Conservation (phyloP, 2,329 filamentous ascomycete species). For the Cordyceps farinosa region DNA sequence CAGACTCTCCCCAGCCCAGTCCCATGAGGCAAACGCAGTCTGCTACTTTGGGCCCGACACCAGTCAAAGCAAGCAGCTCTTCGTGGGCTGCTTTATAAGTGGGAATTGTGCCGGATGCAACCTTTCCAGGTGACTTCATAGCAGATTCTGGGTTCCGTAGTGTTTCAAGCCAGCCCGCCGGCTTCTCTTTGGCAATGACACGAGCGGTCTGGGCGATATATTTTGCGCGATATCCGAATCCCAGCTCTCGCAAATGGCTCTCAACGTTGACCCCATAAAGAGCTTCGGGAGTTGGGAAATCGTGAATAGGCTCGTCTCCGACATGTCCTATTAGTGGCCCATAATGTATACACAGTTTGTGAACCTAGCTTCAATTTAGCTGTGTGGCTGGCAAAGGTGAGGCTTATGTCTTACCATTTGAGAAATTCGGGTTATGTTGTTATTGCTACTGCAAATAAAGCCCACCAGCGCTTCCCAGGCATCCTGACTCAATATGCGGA, state of each 20-base stretch:
- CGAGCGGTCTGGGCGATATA: slow-evolving; percentile 85
- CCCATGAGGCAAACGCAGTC: slow-evolving; percentile 98
- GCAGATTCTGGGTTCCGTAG: slow-evolving; percentile 72
- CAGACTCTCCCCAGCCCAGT: slow-evolving; percentile 89
- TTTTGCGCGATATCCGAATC: slow-evolving; percentile 91
- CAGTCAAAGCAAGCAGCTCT: slow-evolving; percentile 71
- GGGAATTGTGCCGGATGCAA: slow-evolving; percentile 45
- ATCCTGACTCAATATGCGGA: slow-evolving; percentile 90
- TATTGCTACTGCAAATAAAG: slow-evolving; percentile 99
- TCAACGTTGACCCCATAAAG: slow-evolving; percentile 77
- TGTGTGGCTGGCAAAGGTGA: not conserved
- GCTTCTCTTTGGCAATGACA: slow-evolving; percentile 64
- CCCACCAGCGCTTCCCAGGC: slow-evolving; percentile 91
- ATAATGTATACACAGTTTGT: slow-evolving; percentile 85
- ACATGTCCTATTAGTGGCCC: slow-evolving; percentile 71
- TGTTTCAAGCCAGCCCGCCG: slow-evolving; percentile 70
- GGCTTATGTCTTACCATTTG: slow-evolving; percentile 66
- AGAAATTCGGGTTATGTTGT: slow-evolving; percentile 92
- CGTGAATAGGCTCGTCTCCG: slow-evolving; percentile 71
- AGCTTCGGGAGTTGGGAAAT: slow-evolving; percentile 75
- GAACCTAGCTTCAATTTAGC: slow-evolving; percentile 48
- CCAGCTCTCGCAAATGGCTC: slow-evolving; percentile 71
- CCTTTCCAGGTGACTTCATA: slow-evolving; percentile 41
- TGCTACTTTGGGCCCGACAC: slow-evolving; percentile 93
- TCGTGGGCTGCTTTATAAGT: slow-evolving; percentile 80